Conservation (phyloP, 441 rosid genomes). For the Pelargonium cotyledonis region DNA sequence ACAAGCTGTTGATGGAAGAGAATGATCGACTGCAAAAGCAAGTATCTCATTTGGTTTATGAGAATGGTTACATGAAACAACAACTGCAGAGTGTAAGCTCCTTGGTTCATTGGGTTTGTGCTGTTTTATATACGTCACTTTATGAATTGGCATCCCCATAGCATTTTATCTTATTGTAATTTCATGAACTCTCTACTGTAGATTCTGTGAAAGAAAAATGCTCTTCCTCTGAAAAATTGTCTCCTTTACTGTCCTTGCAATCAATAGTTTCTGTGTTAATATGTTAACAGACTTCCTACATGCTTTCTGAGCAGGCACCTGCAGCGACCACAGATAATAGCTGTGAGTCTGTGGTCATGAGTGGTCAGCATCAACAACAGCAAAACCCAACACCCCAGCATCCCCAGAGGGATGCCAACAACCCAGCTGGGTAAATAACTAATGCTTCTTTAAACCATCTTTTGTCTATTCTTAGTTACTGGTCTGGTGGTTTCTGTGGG, state of each 20-base stretch:
- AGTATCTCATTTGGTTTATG: slow-evolving; percentile 93
- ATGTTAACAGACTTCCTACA: slow-evolving; percentile 19
- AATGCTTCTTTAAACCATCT: background rate
- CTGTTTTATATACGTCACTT: background rate
- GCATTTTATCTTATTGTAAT: too few species aligned
- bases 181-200: too few species aligned
- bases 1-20: slow-evolving; percentile 95
- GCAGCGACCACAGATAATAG: slow-evolving; percentile 60
- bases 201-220: too few species aligned
- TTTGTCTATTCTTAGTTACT: slow-evolving; percentile 14
- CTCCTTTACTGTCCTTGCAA: too few species aligned
- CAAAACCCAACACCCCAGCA: slow-evolving; percentile 96
- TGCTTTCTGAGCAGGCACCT: slow-evolving; percentile 41
- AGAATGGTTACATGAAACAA: slow-evolving; percentile 85
- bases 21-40: slow-evolving; percentile 96
- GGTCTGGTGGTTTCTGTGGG: background rate
- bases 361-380: slow-evolving; percentile 89
- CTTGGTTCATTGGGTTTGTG: background rate
- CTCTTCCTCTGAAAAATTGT: too few species aligned
- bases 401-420: slow-evolving; percentile 78
- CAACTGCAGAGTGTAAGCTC: slow-evolving; percentile 62
- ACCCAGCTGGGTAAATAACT: slow-evolving; percentile 88
- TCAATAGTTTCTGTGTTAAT: background rate
- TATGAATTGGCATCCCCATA: background rate
- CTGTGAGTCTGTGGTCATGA: slow-evolving; percentile 83